These are phyloP conservation scores for Delitschia confertaspora DNA, from an alignment of 495 filamentous ascomycete genomes.

Conservation along the genomic window DNA sequence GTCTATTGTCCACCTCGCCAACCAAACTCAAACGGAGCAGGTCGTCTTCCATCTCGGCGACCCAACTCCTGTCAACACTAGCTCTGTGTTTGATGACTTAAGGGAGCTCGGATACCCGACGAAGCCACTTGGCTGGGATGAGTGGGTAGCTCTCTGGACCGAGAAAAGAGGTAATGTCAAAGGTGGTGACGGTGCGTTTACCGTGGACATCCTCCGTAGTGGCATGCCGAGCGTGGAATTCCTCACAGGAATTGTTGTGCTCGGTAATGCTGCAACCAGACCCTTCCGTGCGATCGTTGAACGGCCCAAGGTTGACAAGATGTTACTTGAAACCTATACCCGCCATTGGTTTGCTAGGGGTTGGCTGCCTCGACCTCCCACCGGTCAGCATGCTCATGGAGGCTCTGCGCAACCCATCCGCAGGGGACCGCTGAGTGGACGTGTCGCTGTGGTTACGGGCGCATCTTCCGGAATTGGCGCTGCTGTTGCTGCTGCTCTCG, in stretches of 20 bases:
- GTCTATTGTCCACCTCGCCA: slow-evolving; percentile 51
- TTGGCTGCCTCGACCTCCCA: slow-evolving; percentile 51
- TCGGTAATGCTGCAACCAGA: slow-evolving; percentile 49
- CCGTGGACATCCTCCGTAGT: slow-evolving; percentile 35
- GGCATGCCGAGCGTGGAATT: slow-evolving; percentile 60
- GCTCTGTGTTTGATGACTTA: slow-evolving; percentile 48
- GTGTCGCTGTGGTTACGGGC: slow-evolving; percentile 46
- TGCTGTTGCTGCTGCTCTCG: slow-evolving; percentile 38
- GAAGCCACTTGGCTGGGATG: slow-evolving; percentile 47
- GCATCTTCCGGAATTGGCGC: slow-evolving; percentile 50
- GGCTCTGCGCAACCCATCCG: slow-evolving; percentile 32
- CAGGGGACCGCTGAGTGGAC: slow-evolving; percentile 45
- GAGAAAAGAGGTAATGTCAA: slow-evolving; percentile 48
- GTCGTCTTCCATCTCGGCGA: slow-evolving; percentile 58
- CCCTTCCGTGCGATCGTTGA: slow-evolving; percentile 48
- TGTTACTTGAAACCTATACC: slow-evolving; percentile 54
- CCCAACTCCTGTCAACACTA: slow-evolving; percentile 50
- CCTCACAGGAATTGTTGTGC: slow-evolving; percentile 48
- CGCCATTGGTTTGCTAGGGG: slow-evolving; percentile 63
- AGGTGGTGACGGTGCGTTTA: slow-evolving; percentile 53
- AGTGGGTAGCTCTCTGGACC: slow-evolving; percentile 56
- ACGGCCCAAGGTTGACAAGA: slow-evolving; percentile 51
- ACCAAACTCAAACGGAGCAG: slow-evolving; percentile 43
- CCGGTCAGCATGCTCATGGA: slow-evolving; percentile 33
- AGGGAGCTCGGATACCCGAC: slow-evolving; percentile 55